phyloP scores from a whole-genome alignment of 495 filamentous ascomycete genomes.

The Daldinia bambusicola region DNA sequence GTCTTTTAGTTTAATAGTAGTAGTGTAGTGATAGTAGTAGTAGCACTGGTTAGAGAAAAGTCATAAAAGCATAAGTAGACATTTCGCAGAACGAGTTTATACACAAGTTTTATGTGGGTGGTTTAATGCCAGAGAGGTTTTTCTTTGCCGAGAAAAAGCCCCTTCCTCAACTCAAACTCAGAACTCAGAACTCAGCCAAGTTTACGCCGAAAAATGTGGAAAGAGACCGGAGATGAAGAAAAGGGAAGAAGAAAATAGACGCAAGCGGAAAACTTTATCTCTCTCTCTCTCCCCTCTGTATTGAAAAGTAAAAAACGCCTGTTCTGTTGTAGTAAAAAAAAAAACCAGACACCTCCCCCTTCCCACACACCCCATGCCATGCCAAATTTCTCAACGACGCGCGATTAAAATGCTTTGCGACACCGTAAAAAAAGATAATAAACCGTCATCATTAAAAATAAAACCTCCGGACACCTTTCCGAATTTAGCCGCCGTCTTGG shows the following conservation, averaged over 20 bases:
- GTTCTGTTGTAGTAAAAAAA: neutral
- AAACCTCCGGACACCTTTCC: constrained; percentile 10
- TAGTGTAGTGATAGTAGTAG: too few relatives aligned
- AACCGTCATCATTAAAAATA: constrained; percentile 9
- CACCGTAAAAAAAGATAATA: neutral
- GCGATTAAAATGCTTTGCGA: constrained; percentile 6
- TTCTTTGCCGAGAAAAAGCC: neutral
- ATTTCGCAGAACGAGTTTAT: constrained; percentile 10
- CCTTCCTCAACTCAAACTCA: neutral
- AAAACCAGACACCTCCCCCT: neutral
- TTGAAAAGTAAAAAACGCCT: constrained; percentile 2
- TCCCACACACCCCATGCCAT: neutral
- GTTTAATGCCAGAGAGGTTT: neutral
- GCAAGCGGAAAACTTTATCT: neutral
- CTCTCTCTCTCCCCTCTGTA: constrained; percentile 8
- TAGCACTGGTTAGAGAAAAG: neutral
- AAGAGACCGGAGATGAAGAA: neutral
- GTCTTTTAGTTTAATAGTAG: neutral
- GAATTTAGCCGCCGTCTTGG: constrained; percentile 9
- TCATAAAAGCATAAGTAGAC: constrained; percentile 6
- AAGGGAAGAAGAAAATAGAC: neutral
- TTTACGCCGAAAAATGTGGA: neutral
- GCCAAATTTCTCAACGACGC: constrained; percentile 10
- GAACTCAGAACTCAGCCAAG: neutral
- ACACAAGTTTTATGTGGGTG: neutral